Percentiles rank a stretch among this genome's conserved stretches.
Conservation (phyloP, 441 rosid genomes). For the Metrosideros polymorpha region DNA sequence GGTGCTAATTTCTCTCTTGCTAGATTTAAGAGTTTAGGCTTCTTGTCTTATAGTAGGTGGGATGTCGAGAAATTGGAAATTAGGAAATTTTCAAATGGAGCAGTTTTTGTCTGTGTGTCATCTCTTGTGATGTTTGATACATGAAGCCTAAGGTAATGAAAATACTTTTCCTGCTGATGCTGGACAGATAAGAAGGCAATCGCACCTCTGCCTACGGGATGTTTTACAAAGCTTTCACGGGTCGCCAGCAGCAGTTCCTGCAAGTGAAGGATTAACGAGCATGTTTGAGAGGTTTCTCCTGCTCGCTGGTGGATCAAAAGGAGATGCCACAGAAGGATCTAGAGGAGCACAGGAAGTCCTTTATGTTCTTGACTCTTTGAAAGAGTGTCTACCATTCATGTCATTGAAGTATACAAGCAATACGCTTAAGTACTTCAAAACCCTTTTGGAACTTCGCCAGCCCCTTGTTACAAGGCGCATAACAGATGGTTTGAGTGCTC, state of each 20-base stretch:
- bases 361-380: constrained; percentile 52
- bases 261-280: constrained; percentile 59
- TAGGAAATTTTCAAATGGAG: neutral
- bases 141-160: neutral
- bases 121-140: neutral
- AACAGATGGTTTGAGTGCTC: constrained; percentile 53
- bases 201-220: constrained; percentile 49
- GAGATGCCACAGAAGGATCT: constrained; percentile 34
- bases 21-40: neutral
- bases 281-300: constrained; percentile 59
- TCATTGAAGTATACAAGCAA: constrained; percentile 38
- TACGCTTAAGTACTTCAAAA: constrained; percentile 53
- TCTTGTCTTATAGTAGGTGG: neutral
- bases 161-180: neutral
- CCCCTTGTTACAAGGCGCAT: constrained; percentile 60
- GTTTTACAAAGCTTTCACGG: constrained; percentile 51
- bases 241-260: constrained; percentile 32
- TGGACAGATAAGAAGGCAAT: constrained; percentile 66
- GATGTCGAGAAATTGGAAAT: neutral
- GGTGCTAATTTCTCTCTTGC: neutral
- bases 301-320: constrained; percentile 56
- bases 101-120: neutral
- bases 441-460: constrained; percentile 47
- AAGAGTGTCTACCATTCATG: constrained; percentile 76
- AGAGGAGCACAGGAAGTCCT: constrained; percentile 76